Conservation (phyloP, 805 yeast species). For the Ogataea salicorniae region DNA sequence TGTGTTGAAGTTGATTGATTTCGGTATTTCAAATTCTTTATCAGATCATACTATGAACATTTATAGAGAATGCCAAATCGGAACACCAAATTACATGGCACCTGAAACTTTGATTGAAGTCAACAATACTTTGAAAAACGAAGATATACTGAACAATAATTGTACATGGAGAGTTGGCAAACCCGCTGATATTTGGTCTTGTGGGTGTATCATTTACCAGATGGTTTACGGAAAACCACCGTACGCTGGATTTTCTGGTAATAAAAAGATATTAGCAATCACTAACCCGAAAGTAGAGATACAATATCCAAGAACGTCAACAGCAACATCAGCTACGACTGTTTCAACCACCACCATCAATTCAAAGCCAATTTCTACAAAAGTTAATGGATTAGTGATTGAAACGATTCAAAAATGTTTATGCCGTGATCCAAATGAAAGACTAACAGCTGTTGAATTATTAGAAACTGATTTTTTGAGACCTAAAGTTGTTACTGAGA, state of each 20-base stretch:
- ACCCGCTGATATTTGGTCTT: slow-evolving; percentile 97
- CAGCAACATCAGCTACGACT: neutral
- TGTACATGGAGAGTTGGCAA: slow-evolving; percentile 75
- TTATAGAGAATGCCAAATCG: slow-evolving; percentile 85
- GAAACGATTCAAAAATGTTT: slow-evolving; percentile 72
- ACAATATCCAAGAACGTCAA: slow-evolving; percentile 46
- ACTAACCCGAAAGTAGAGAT: slow-evolving; percentile 78
- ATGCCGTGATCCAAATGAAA: slow-evolving; percentile 57
- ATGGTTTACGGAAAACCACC: slow-evolving; percentile 95
- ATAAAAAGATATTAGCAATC: slow-evolving; percentile 75
- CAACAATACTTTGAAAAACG: slow-evolving; percentile 29
- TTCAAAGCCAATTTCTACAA: slow-evolving; percentile 12
- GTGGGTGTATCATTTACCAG: slow-evolving; percentile 93
- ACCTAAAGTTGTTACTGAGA: slow-evolving; percentile 68
- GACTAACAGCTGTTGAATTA: slow-evolving; percentile 62
- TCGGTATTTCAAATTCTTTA: slow-evolving; percentile 92
- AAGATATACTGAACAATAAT: slow-evolving; percentile 14
- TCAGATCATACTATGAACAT: slow-evolving; percentile 89
- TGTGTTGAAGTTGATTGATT: slow-evolving; percentile 80
- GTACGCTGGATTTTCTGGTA: slow-evolving; percentile 71
- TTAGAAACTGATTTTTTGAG: slow-evolving; percentile 59
- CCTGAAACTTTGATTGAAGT: slow-evolving; percentile 85
- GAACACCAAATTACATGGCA: slow-evolving; percentile 97
- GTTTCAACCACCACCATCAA: slow-evolving; percentile 5
- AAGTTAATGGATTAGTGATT: slow-evolving; percentile 38